Conservation (phyloP, 495 filamentous ascomycete species). For the Neurospora sp. region DNA sequence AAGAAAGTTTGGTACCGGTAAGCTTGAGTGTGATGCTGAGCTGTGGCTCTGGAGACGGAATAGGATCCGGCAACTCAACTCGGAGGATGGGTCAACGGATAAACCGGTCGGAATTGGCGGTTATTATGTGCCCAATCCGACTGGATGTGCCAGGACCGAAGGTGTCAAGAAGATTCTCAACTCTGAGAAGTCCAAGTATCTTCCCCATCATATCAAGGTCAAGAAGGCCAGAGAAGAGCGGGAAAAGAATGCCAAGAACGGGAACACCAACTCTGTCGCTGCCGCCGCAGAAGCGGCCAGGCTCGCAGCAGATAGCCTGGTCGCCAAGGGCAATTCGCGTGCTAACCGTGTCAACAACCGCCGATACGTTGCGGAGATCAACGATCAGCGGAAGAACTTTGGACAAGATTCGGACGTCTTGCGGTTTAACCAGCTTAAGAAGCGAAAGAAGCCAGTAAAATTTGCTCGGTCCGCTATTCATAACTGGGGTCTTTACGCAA, state of each 20-base stretch:
- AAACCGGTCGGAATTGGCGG: slow-evolving; percentile 57
- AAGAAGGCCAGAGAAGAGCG: slow-evolving; percentile 81
- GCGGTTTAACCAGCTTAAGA: slow-evolving; percentile 98
- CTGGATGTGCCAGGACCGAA: slow-evolving; percentile 84
- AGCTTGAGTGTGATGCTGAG: slow-evolving; percentile 50
- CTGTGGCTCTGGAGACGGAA: slow-evolving; percentile 89
- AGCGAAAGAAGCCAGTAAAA: slow-evolving; percentile 96
- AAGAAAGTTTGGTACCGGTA: slow-evolving; percentile 54
- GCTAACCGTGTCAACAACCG: slow-evolving; percentile 92
- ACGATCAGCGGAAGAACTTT: slow-evolving; percentile 82
- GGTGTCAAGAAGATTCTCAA: slow-evolving; percentile 89
- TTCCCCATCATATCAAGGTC: slow-evolving; percentile 94
- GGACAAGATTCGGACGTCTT: slow-evolving; percentile 79
- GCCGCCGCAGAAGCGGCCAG: slow-evolving; percentile 61
- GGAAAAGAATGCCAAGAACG: slow-evolving; percentile 63
- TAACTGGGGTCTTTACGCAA: slow-evolving; percentile 96
- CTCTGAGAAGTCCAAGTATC: slow-evolving; percentile 93
- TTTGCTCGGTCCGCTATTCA: slow-evolving; percentile 97
- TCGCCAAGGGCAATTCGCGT: slow-evolving; percentile 69
- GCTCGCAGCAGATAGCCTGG: slow-evolving; percentile 65
- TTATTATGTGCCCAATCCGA: slow-evolving; percentile 79
- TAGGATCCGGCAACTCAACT: slow-evolving; percentile 77
- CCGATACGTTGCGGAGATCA: slow-evolving; percentile 84
- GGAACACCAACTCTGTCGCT: slow-evolving; percentile 51
- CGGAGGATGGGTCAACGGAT: slow-evolving; percentile 25